Conservation (phyloP, 495 filamentous ascomycete species). For the Neurospora tetraspora region DNA sequence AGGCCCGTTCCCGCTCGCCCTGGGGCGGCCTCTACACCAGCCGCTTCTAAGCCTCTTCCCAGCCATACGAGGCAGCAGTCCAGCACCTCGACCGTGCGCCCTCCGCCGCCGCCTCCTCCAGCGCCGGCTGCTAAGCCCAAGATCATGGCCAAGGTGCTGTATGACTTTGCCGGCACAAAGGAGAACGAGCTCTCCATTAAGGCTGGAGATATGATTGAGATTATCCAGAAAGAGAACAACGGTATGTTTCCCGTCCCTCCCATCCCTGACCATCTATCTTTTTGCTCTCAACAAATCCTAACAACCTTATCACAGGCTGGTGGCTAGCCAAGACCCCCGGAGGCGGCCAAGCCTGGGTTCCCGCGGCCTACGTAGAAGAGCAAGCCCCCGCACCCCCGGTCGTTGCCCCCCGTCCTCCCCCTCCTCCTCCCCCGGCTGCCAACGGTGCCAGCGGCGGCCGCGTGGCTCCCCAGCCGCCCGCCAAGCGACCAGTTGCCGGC, state of each 20-base stretch:
- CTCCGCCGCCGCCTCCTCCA: slow-evolving; percentile 63
- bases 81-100: slow-evolving; percentile 41
- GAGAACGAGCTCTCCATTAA: slow-evolving; percentile 69
- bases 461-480: slow-evolving; percentile 69
- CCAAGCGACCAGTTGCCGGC: slow-evolving; percentile 65
- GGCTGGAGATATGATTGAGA: slow-evolving; percentile 69
- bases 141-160: slow-evolving; percentile 75
- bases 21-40: slow-evolving; percentile 25
- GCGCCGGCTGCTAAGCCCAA: slow-evolving; percentile 55
- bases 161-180: slow-evolving; percentile 74
- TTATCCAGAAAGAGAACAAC: slow-evolving; percentile 81
- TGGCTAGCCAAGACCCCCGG: slow-evolving; percentile 72
- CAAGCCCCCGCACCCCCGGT: slow-evolving; percentile 51
- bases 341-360: slow-evolving; percentile 78
- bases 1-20: slow-evolving; percentile 38
- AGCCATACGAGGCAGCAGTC: slow-evolving; percentile 35
- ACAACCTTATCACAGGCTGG: slow-evolving; percentile 55
- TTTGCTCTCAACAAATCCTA: slow-evolving; percentile 1
- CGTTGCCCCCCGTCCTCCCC: slow-evolving; percentile 32
- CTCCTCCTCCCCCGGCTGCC: slow-evolving; percentile 41
- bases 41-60: slow-evolving; percentile 23
- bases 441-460: slow-evolving; percentile 47
- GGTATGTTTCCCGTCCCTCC: slow-evolving; percentile 46
- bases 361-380: slow-evolving; percentile 87
- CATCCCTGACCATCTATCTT: neutral